Evolutionary conservation across 1,284 basidiomycete genomes (phyloP), one percentile per base, ranked within the genome.

Genomic region (Moesziomyces parantarcticus): DNA sequence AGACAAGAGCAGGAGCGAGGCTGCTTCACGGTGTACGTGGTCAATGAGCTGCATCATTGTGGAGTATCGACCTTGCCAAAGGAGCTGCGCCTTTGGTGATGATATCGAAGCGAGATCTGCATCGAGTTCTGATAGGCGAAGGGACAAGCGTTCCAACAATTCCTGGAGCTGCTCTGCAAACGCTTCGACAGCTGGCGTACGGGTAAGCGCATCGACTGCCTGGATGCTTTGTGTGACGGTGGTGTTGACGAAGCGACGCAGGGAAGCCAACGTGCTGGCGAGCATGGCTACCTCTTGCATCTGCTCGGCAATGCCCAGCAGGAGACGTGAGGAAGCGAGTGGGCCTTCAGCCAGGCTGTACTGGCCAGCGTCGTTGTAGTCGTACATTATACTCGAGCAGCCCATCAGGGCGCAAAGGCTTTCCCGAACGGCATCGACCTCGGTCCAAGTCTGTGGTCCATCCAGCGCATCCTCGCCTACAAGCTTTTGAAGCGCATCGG

Each of bases 181-280:
- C 11, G 71, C 71, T 50, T 74, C 65, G 16, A 65, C 48, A 1
- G 65, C 69, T 2, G 69, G 59, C 23, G 68, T 61, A 11, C 68
- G 41, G 22, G 68, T 71, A 0, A 60, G 39, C 11, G 55, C 68
- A 36, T 65, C 55, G 13, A 65, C 62, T 3, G 62, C 55, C 3
- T 58, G 54, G 16, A 65, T 59, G 36, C 58, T 58, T 55, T 61
- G 56, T 18, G 50, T 39, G 6, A 71, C 22, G 16, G 58, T 51
- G 1, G 9, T 25, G 13, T 34, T 21, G 41, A 54, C 68, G 29
- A 61, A 71, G 39, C 34, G 9, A 5, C 55, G 61, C 14, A 71
- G 49, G 9, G 48, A 47, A 34, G 46, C 8, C 4, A 71, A 40
- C 1, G 54, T 57, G 22, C 43, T 47, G 16, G 69, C 62, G 16